phyloP scores from a whole-genome alignment of 2,329 filamentous ascomycete genomes.

The Calonectria leucothoes region DNA sequence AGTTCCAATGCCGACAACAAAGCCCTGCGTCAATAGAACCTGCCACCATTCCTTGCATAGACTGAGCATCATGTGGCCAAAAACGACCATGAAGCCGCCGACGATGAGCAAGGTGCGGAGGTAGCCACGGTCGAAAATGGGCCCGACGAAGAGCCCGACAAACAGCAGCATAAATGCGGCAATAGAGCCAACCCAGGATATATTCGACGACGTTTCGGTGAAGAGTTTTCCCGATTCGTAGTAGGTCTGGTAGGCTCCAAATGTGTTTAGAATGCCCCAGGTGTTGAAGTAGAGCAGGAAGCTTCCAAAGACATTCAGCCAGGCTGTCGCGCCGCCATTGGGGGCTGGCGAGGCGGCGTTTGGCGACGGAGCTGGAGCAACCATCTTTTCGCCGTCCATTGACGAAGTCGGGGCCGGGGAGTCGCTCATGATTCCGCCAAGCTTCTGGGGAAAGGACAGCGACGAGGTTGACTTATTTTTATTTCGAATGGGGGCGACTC shows the following conservation, averaged over 20 bases:
- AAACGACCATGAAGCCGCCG: slow-evolving; percentile 55
- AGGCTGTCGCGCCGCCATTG: neutral
- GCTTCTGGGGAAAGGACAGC: too few species aligned
- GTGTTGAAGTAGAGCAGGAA: slow-evolving; percentile 1
- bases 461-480: neutral
- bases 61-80: slow-evolving; percentile 59
- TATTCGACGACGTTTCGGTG: slow-evolving; percentile 44
- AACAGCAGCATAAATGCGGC: slow-evolving; percentile 58
- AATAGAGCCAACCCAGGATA: slow-evolving; percentile 56
- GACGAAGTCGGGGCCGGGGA: neutral
- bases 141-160: slow-evolving; percentile 50
- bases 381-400: neutral
- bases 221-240: neutral
- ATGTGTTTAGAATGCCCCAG: neutral
- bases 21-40: slow-evolving; percentile 56
- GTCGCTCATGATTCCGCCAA: neutral
- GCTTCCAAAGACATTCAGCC: neutral
- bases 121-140: slow-evolving; percentile 60
- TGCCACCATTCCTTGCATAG: slow-evolving; percentile 56
- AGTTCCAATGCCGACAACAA: slow-evolving; percentile 58
- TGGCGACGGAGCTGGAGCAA: neutral
- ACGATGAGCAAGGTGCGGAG: slow-evolving; percentile 52
- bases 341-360: neutral
- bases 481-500: too few species aligned
- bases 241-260: neutral